Conservation (phyloP, 345 rosid genomes). For the Gossypium sturtianum region DNA sequence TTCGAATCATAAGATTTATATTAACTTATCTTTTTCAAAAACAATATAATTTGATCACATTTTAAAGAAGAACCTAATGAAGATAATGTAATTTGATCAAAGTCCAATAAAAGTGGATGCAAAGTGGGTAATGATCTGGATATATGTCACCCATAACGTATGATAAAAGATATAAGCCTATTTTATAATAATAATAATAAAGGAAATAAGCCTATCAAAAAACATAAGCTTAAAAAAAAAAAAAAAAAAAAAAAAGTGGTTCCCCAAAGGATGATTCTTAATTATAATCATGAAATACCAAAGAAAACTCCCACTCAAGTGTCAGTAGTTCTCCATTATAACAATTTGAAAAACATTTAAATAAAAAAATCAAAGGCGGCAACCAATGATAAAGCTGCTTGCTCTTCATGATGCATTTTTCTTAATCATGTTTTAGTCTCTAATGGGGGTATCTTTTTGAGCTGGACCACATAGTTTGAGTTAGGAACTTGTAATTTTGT, state of each 20-base stretch:
- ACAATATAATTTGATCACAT: background rate
- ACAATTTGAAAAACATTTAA: constrained; percentile 3
- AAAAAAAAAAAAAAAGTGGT: too few species aligned
- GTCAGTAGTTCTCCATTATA: constrained; percentile 9
- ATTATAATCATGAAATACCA: background rate
- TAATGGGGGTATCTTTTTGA: constrained; percentile 12
- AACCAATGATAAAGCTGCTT: constrained; percentile 17
- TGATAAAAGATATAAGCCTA: background rate
- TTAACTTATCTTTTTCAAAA: background rate
- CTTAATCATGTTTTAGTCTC: background rate
- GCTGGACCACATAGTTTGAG: constrained; percentile 22
- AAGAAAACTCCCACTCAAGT: constrained; percentile 10
- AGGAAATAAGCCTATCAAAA: background rate
- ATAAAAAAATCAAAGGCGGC: constrained; percentile 12
- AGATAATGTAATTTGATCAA: constrained; percentile 5
- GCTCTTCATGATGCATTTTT: background rate
- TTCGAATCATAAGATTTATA: background rate
- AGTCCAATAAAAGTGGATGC: background rate
- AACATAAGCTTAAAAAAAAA: background rate
- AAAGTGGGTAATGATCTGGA: constrained; percentile 9
- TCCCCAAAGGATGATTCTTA: constrained; percentile 6
- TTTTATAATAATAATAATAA: background rate
- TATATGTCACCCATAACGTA: background rate
- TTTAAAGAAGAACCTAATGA: background rate
- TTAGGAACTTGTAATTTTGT: constrained; percentile 2